Conservation (phyloP, 148 eudicot genomes). For the Agrostemma githago region DNA sequence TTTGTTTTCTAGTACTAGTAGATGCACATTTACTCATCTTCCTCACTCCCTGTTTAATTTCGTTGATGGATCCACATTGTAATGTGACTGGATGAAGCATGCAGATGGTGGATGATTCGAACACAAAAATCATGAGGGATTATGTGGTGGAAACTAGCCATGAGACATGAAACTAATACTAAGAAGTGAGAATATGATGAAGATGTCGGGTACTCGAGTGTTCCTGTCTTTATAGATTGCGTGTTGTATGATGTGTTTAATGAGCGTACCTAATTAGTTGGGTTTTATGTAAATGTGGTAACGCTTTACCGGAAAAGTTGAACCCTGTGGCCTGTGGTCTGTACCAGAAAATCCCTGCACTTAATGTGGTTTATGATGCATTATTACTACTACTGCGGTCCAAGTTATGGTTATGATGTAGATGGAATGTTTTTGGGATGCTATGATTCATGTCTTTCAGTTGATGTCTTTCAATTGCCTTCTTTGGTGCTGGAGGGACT, state of each 20-base stretch:
- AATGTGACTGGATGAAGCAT: slow-evolving; percentile 15
- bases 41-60: no score
- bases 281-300: slow-evolving; percentile 10
- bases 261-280: background rate
- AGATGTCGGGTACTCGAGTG: background rate
- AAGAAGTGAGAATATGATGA: no score
- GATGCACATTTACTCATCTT: no score
- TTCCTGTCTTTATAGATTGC: background rate
- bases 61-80: background rate
- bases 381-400: no score
- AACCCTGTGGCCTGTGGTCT: background rate
- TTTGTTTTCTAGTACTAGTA: no score
- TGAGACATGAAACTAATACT: slow-evolving; percentile 28
- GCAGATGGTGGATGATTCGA: slow-evolving; percentile 77
- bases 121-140: slow-evolving; percentile 85
- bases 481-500: no score
- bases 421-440: no score
- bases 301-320: background rate
- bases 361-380: no score
- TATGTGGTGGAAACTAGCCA: slow-evolving; percentile 75
- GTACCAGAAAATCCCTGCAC: no score
- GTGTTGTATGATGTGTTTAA: background rate
- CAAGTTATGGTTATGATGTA: no score
- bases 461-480: no score
- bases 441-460: no score